Percentiles rank a stretch among this genome's conserved stretches.
Evolutionary conservation across 495 filamentous ascomycete genomes (phyloP).

Genomic region (Lindgomyces ingoldianus): DNA sequence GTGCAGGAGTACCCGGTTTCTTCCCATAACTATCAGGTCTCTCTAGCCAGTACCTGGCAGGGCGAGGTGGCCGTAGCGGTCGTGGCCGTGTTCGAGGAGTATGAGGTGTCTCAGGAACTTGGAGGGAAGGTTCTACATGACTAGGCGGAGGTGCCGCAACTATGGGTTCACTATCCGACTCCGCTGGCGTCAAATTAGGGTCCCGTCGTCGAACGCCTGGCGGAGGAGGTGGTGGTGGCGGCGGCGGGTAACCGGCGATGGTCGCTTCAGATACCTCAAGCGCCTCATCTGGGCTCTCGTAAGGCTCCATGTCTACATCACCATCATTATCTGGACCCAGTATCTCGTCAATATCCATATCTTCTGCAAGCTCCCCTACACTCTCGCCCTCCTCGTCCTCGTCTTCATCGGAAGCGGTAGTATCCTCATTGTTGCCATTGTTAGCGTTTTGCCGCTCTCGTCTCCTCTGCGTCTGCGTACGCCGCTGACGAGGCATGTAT

Average conservation of each 20-base stretch:
- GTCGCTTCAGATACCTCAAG: slow-evolving; percentile 67
- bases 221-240: slow-evolving; percentile 64
- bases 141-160: slow-evolving; percentile 7
- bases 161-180: slow-evolving; percentile 50
- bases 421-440: slow-evolving; percentile 52
- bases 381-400: slow-evolving; percentile 51
- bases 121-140: slow-evolving; percentile 34
- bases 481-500: slow-evolving; percentile 24
- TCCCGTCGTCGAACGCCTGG: slow-evolving; percentile 48
- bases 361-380: slow-evolving; percentile 46
- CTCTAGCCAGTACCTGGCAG: slow-evolving; percentile 83
- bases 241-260: slow-evolving; percentile 65
- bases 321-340: slow-evolving; percentile 42
- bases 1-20: slow-evolving; percentile 59
- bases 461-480: slow-evolving; percentile 4
- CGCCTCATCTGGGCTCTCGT: slow-evolving; percentile 49
- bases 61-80: slow-evolving; percentile 41
- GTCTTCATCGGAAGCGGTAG: slow-evolving; percentile 45
- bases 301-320: slow-evolving; percentile 60
- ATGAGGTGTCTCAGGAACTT: slow-evolving; percentile 47
- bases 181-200: slow-evolving; percentile 59
- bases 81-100: slow-evolving; percentile 41
- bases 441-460: slow-evolving; percentile 19
- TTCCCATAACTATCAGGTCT: slow-evolving; percentile 64
- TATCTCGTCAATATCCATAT: slow-evolving; percentile 44